Evolutionary conservation across 495 filamentous ascomycete genomes (phyloP).

Genomic region (Neurospora intermedia): DNA sequence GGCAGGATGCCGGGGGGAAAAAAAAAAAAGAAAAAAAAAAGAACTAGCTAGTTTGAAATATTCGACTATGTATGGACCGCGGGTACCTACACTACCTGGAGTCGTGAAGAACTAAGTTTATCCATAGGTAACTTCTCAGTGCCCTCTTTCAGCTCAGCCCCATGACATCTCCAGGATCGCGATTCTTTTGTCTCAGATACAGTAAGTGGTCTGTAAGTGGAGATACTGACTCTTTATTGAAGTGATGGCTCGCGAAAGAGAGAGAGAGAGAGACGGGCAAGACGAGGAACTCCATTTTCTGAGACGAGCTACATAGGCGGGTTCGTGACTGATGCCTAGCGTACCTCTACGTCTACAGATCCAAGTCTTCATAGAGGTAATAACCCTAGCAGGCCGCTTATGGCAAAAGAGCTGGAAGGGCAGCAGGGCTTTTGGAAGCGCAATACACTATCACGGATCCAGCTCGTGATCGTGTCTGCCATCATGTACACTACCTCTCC

Average conservation of each 20-base stretch:
- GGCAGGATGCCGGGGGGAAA: background rate
- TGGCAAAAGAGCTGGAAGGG: background rate
- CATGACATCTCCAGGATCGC: no score
- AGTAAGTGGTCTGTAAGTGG: background rate
- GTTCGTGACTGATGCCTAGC: background rate
- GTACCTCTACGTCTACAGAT: no score
- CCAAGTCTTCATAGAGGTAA: no score
- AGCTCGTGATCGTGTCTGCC: background rate
- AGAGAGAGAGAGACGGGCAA: background rate
- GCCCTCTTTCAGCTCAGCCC: no score
- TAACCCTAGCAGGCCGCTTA: no score
- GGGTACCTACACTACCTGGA: background rate
- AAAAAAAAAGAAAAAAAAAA: no score
- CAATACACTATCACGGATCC: background rate
- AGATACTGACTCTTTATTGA: no score
- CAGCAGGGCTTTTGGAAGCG: background rate
- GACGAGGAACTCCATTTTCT: background rate
- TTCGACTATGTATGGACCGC: no score
- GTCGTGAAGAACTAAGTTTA: no score
- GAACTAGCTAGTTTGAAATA: no score
- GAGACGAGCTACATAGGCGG: no score
- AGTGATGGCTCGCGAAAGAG: background rate
- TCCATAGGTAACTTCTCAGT: no score
- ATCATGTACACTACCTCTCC: background rate
- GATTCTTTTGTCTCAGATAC: background rate